phyloP scores from a whole-genome alignment of 2,329 filamentous ascomycete genomes.

The Stagonosporopsis chrysanthemi region DNA sequence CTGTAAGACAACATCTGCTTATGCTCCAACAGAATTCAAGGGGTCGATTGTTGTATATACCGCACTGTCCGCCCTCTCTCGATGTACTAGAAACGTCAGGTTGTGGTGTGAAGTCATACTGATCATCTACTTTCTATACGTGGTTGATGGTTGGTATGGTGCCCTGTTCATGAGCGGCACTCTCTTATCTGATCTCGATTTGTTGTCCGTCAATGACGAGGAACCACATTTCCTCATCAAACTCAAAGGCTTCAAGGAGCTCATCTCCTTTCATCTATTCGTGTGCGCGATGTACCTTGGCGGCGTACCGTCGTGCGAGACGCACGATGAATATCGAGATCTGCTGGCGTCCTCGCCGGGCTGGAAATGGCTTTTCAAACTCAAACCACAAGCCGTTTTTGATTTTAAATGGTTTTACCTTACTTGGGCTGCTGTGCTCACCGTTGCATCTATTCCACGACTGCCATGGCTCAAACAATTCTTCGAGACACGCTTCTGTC shows the following conservation, averaged over 20 bases:
- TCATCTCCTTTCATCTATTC: conserved; percentile 51
- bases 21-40: conserved; percentile 44
- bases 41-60: conserved; percentile 72
- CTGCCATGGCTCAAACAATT: conserved; percentile 59
- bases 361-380: conserved; percentile 66
- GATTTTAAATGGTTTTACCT: conserved; percentile 74
- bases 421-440: conserved; percentile 65
- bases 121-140: conserved; percentile 71
- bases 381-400: conserved; percentile 71
- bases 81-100: conserved; percentile 62
- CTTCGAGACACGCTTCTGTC: conserved; percentile 59
- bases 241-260: conserved; percentile 60
- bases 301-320: conserved; percentile 64
- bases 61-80: conserved; percentile 63
- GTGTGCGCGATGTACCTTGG: conserved; percentile 64
- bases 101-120: conserved; percentile 62
- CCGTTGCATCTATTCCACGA: conserved; percentile 65
- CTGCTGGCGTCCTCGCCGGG: conserved; percentile 63
- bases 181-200: conserved; percentile 48
- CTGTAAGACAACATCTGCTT: background rate
- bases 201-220: conserved; percentile 37
- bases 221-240: conserved; percentile 57
- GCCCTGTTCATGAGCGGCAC: conserved; percentile 48
- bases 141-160: conserved; percentile 70
- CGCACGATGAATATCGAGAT: conserved; percentile 50